Percentiles rank a stretch among this genome's conserved stretches.
These are phyloP conservation scores for Amylostereum areolatum DNA, from an alignment of 1,284 basidiomycete genomes.

Conservation along the genomic window DNA sequence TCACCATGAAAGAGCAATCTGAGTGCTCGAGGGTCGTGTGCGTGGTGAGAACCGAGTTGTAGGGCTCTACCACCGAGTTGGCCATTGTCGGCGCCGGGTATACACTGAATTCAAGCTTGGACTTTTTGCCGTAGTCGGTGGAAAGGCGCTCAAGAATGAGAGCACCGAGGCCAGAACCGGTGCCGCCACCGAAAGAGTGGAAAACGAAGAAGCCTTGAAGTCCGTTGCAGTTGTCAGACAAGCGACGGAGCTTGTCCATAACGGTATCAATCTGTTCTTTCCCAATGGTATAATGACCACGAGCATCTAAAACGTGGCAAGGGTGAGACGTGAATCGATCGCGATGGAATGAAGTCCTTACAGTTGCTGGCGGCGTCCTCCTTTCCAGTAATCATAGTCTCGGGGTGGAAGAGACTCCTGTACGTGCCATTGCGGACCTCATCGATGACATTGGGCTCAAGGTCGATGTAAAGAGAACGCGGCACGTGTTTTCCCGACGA, in stretches of 20 bases:
- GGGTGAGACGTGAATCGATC: neutral
- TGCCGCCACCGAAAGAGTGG: constrained; percentile 99
- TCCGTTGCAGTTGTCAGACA: constrained; percentile 96
- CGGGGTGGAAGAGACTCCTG: constrained; percentile 97
- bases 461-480: constrained; percentile 94
- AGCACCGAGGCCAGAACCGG: constrained; percentile 98
- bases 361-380: constrained; percentile 99
- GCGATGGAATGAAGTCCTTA: constrained; percentile 33
- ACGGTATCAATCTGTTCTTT: constrained; percentile 92
- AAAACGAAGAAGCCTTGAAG: constrained; percentile 99
- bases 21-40: constrained; percentile 99
- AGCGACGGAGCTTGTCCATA: constrained; percentile 94
- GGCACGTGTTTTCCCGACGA: constrained; percentile 97
- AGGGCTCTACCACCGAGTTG: constrained; percentile 97
- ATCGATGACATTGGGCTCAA: constrained; percentile 97
- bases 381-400: constrained; percentile 97
- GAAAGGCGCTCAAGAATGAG: constrained; percentile 96
- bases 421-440: constrained; percentile 96
- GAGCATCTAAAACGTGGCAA: constrained; percentile 61
- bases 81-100: constrained; percentile 95
- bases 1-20: constrained; percentile 97
- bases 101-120: constrained; percentile 98
- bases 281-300: constrained; percentile 97
- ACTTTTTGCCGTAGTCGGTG: constrained; percentile 99
- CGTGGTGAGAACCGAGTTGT: constrained; percentile 98